Percentiles rank a stretch among this genome's conserved stretches.
Evolutionary conservation across 768 basidiomycete genomes (phyloP).

Genomic region (Boletus pseudopeckii): DNA sequence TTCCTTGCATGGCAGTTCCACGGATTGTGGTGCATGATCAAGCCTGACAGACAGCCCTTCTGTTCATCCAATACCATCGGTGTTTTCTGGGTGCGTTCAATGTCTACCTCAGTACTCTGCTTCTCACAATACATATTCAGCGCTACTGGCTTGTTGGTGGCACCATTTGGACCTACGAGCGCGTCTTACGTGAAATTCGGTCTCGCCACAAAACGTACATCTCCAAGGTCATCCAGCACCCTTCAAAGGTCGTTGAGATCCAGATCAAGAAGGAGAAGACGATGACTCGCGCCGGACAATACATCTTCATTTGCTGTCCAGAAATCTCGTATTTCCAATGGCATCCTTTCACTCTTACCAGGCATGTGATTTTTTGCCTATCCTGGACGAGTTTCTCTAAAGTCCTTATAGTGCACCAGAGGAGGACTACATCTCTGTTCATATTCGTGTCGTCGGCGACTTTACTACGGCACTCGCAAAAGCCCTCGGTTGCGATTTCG

Average conservation of each 20-base stretch:
- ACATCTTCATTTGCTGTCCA: slow-evolving; percentile 89
- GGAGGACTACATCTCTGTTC: slow-evolving; percentile 92
- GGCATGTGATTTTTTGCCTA: slow-evolving; percentile 32
- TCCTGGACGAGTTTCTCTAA: neutral
- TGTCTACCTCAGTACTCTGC: neutral
- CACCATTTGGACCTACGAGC: slow-evolving; percentile 80
- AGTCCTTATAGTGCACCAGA: slow-evolving; percentile 68
- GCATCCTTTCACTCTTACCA: slow-evolving; percentile 95
- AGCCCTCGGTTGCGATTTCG: slow-evolving; percentile 81
- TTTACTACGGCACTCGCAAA: slow-evolving; percentile 82
- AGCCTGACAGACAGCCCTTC: slow-evolving; percentile 83
- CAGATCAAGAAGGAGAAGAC: slow-evolving; percentile 98
- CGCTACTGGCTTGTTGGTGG: slow-evolving; percentile 91
- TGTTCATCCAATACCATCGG: slow-evolving; percentile 85
- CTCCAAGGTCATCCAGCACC: slow-evolving; percentile 93
- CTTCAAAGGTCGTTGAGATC: slow-evolving; percentile 89
- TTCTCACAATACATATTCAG: slow-evolving; percentile 35
- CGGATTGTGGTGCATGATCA: slow-evolving; percentile 96
- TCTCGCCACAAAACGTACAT: slow-evolving; percentile 90
- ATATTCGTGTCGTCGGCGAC: slow-evolving; percentile 90
- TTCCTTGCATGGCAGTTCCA: slow-evolving; percentile 94
- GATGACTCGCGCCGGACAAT: slow-evolving; percentile 80
- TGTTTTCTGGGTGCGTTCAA: slow-evolving; percentile 83
- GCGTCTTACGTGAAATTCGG: slow-evolving; percentile 87
- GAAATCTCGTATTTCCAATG: slow-evolving; percentile 94